These are phyloP conservation scores for Trichophyton rubrum DNA, from an alignment of 2,329 filamentous ascomycete species.

Conservation along the genomic window DNA sequence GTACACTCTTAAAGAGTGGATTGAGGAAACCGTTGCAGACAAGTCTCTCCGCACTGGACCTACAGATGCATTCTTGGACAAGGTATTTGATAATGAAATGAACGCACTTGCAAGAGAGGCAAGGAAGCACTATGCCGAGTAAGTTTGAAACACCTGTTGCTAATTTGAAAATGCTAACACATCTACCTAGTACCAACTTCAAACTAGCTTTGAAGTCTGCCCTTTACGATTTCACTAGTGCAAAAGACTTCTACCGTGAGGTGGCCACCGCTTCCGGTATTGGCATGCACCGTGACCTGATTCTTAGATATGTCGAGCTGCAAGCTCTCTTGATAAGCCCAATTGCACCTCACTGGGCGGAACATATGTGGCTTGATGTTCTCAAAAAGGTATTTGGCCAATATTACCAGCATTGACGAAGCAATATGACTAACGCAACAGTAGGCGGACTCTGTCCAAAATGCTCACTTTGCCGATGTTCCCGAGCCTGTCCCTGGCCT, in stretches of 20 bases:
- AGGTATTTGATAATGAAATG: constrained; percentile 86
- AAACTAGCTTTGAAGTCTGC: constrained; percentile 75
- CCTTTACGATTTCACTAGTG: constrained; percentile 81
- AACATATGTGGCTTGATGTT: constrained; percentile 88
- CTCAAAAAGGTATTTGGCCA: constrained; percentile 49
- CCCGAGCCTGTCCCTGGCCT: constrained; percentile 54
- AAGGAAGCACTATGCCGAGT: constrained; percentile 61
- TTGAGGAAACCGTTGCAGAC: constrained; percentile 68
- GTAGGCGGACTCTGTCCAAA: constrained; percentile 60
- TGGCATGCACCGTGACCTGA: constrained; percentile 73
- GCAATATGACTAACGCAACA: background rate
- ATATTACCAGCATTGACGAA: background rate
- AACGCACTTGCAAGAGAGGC: constrained; percentile 71
- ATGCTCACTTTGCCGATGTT: constrained; percentile 60
- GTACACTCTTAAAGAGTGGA: constrained; percentile 77
- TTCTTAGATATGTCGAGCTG: constrained; percentile 70
- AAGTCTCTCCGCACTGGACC: constrained; percentile 64
- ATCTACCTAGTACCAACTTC: constrained; percentile 51
- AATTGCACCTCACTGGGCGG: constrained; percentile 84
- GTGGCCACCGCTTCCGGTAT: constrained; percentile 62
- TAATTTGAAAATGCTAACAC: background rate
- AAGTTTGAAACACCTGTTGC: constrained; percentile 17
- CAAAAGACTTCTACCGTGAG: constrained; percentile 85
- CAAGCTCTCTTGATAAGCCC: constrained; percentile 73
- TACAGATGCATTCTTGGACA: constrained; percentile 68